A percentile compares a stretch with the other conserved stretches of the same genome.
Conservation (phyloP, 208 protist genomes). For the Zelonia costaricensis region DNA sequence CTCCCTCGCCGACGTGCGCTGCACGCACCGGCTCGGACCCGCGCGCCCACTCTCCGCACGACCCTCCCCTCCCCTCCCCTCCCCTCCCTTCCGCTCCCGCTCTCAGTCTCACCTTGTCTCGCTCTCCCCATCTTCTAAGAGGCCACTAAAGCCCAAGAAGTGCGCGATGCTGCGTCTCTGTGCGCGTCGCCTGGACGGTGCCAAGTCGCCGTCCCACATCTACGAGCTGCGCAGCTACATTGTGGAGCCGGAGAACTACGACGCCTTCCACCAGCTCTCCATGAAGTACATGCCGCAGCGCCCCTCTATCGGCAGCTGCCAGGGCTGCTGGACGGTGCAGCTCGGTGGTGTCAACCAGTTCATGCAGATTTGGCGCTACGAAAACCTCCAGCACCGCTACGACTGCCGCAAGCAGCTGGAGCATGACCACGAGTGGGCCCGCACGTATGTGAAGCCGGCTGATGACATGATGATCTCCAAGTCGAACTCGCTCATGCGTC, state of each 20-base stretch:
- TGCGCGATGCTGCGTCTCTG: slow-evolving; percentile 44
- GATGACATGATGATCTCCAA: slow-evolving; percentile 41
- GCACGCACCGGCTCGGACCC: neutral
- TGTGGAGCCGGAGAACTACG: slow-evolving; percentile 61
- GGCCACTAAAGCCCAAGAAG: neutral
- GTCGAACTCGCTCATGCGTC: slow-evolving; percentile 60
- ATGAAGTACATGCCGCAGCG: slow-evolving; percentile 62
- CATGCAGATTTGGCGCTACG: slow-evolving; percentile 78
- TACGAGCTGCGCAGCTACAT: slow-evolving; percentile 71
- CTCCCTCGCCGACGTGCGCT: too few relatives aligned
- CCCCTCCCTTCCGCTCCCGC: neutral
- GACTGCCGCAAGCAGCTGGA: slow-evolving; percentile 47
- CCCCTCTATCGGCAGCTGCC: slow-evolving; percentile 40
- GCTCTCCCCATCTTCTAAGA: neutral
- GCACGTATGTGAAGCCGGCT: slow-evolving; percentile 35
- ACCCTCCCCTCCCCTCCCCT: neutral
- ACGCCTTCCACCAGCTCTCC: slow-evolving; percentile 49
- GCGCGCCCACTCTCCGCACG: neutral
- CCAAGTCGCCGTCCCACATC: slow-evolving; percentile 34
- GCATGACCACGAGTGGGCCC: slow-evolving; percentile 63
- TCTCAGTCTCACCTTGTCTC: neutral
- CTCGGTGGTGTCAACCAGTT: slow-evolving; percentile 76
- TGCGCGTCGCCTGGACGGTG: slow-evolving; percentile 4
- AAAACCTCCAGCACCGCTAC: slow-evolving; percentile 74
- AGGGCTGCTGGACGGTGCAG: slow-evolving; percentile 78